These are phyloP conservation scores for Graphiopsis chlorocephala DNA, from an alignment of 2,329 filamentous ascomycete genomes.

Conservation along the genomic window DNA sequence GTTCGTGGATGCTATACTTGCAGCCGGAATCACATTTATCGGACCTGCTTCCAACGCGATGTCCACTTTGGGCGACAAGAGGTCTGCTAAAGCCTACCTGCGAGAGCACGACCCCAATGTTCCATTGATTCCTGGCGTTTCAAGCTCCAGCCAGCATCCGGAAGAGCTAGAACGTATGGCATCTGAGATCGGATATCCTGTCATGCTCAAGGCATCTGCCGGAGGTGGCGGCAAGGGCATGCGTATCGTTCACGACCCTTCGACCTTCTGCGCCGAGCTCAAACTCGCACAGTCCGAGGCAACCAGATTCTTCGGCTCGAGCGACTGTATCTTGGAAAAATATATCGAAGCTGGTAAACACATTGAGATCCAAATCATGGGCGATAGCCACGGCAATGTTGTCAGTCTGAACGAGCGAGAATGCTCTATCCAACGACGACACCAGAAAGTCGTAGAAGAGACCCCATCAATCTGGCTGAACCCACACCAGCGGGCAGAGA, in stretches of 20 bases:
- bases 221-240: slow-evolving; percentile 50
- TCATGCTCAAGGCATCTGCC: slow-evolving; percentile 51
- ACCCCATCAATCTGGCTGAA: not conserved
- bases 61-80: slow-evolving; percentile 36
- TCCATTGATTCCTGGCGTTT: slow-evolving; percentile 20
- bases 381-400: slow-evolving; percentile 70
- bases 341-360: slow-evolving; percentile 61
- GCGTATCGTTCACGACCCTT: slow-evolving; percentile 35
- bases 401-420: slow-evolving; percentile 81
- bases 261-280: slow-evolving; percentile 26
- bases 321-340: slow-evolving; percentile 21
- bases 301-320: slow-evolving; percentile 24
- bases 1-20: slow-evolving; percentile 29
- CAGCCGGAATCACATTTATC: slow-evolving; percentile 36
- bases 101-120: slow-evolving; percentile 28
- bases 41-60: slow-evolving; percentile 34
- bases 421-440: slow-evolving; percentile 76
- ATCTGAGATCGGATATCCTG: slow-evolving; percentile 31
- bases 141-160: slow-evolving; percentile 18
- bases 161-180: slow-evolving; percentile 25
- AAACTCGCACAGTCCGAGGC: slow-evolving; percentile 39
- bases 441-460: slow-evolving; percentile 85
- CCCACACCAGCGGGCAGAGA: slow-evolving; percentile 28
- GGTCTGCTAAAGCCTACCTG: slow-evolving; percentile 29
- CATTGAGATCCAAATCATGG: slow-evolving; percentile 84